phyloP scores from a whole-genome alignment of 768 basidiomycete genomes.

The Rhodotorula toruloides region DNA sequence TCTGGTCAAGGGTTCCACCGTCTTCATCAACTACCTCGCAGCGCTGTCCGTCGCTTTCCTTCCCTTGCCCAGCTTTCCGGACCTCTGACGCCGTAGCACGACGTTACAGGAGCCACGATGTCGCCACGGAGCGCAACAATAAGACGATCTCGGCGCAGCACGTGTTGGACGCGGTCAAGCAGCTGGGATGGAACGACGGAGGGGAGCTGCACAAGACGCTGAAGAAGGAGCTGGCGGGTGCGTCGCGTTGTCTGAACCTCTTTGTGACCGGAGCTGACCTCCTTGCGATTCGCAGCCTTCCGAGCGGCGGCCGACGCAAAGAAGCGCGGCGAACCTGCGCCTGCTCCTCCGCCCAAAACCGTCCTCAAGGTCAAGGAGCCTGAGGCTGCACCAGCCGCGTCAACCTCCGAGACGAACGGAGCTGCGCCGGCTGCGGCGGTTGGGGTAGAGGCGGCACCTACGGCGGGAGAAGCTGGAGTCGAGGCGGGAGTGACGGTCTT shows the following conservation, averaged over 20 bases:
- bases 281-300: slow-evolving; percentile 6
- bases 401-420: neutral
- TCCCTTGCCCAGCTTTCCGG: neutral
- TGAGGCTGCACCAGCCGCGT: neutral
- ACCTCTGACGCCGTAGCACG: neutral
- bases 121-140: slow-evolving; percentile 28
- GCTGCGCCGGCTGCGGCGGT: neutral
- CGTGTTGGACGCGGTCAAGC: slow-evolving; percentile 39
- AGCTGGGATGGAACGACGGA: slow-evolving; percentile 41
- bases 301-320: slow-evolving; percentile 7
- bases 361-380: neutral
- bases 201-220: slow-evolving; percentile 26
- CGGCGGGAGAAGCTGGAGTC: slow-evolving; percentile 51
- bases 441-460: neutral
- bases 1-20: slow-evolving; percentile 79
- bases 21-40: slow-evolving; percentile 94
- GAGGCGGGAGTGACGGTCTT: slow-evolving; percentile 52
- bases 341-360: neutral
- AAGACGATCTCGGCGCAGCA: slow-evolving; percentile 42
- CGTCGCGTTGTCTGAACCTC: neutral
- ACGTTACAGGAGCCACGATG: slow-evolving; percentile 36
- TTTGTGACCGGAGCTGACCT: neutral
- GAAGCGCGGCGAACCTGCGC: neutral
- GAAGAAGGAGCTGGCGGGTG: slow-evolving; percentile 37
- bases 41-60: slow-evolving; percentile 44